Evolutionary conservation across 148 eudicot species (phyloP).

Genomic region (Salicornia ramosissima): DNA sequence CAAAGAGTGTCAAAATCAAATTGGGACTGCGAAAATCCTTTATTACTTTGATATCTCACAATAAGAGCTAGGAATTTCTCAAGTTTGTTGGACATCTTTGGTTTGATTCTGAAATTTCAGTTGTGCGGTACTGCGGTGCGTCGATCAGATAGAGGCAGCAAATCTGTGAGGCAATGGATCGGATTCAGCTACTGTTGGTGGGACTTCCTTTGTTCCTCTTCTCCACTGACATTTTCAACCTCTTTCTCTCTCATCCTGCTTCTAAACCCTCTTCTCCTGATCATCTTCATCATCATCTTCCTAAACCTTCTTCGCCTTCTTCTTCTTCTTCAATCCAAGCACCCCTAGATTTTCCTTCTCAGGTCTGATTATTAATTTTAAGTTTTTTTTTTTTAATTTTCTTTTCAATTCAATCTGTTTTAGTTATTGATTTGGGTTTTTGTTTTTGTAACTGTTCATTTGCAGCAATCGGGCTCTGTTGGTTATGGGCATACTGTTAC

Average conservation of each 20-base stretch:
- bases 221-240: conserved; percentile 52
- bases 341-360: conserved; percentile 52
- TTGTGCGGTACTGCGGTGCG: too few relatives aligned
- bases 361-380: neutral
- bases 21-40: too few relatives aligned
- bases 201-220: conserved; percentile 80
- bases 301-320: conserved; percentile 14
- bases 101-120: too few relatives aligned
- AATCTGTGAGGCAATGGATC: conserved; percentile 46
- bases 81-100: too few relatives aligned
- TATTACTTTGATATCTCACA: too few relatives aligned
- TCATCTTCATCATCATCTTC: conserved; percentile 22
- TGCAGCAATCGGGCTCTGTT: conserved; percentile 21
- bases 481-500: conserved; percentile 28
- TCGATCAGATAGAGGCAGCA: too few relatives aligned
- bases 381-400: neutral
- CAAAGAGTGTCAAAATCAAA: too few relatives aligned
- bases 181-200: conserved; percentile 52
- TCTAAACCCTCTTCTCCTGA: conserved; percentile 37
- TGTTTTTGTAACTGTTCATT: neutral
- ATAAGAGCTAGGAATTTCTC: too few relatives aligned
- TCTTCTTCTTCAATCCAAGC: conserved; percentile 22
- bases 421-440: neutral
- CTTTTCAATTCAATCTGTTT: neutral
- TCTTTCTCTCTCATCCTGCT: conserved; percentile 52